Percentiles rank a stretch among this genome's conserved stretches.
These are phyloP conservation scores for Beauveria australis DNA, from an alignment of 2,329 filamentous ascomycete genomes.

Conservation along the genomic window DNA sequence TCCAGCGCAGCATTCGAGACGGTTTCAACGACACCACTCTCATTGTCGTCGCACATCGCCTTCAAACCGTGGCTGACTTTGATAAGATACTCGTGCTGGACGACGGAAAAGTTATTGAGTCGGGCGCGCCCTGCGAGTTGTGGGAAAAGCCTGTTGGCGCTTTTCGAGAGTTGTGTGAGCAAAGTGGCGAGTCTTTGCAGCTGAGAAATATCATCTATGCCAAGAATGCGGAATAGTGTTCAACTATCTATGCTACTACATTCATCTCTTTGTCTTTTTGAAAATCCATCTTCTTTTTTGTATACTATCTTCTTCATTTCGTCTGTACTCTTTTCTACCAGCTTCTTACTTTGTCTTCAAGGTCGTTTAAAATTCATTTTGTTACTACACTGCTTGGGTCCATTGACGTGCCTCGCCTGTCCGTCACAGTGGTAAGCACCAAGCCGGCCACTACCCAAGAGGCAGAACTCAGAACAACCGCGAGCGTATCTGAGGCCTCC, in stretches of 20 bases:
- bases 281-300: background rate
- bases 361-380: too few relatives aligned
- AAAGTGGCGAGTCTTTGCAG: constrained; percentile 1
- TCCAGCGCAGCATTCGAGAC: constrained; percentile 54
- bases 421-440: too few relatives aligned
- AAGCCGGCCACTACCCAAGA: too few relatives aligned
- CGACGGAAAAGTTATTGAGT: constrained; percentile 48
- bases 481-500: too few relatives aligned
- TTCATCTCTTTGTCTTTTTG: too few relatives aligned
- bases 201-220: background rate
- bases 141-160: constrained; percentile 31
- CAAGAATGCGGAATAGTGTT: too few relatives aligned
- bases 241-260: background rate
- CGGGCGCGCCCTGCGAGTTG: constrained; percentile 48
- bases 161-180: constrained; percentile 3
- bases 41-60: constrained; percentile 57
- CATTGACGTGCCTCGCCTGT: too few relatives aligned
- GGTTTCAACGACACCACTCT: constrained; percentile 54
- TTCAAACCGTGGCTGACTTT: constrained; percentile 60
- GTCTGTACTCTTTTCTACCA: too few relatives aligned
- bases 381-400: too few relatives aligned
- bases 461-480: too few relatives aligned
- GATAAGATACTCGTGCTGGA: constrained; percentile 56
- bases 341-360: too few relatives aligned
- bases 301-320: too few relatives aligned